Base-by-base conservation (phyloP, 2,329 filamentous ascomycete genomes). In the Apiospora malaysiana region DNA sequence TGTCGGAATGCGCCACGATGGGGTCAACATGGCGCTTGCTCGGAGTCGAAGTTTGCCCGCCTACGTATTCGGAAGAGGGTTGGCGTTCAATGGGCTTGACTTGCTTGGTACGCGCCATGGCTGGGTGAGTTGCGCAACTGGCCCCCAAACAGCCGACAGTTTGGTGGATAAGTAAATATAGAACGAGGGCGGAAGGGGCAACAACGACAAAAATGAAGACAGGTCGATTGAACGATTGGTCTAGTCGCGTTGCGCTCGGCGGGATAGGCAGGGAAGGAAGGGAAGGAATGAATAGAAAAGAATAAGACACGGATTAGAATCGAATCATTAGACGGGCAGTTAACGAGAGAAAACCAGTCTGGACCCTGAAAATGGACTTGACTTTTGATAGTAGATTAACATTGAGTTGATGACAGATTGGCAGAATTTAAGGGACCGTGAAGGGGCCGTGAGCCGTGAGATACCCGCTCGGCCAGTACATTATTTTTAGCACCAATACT, bases 51-150 rank as follows among this genome's bases (percentile, higher is more conserved):
- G 71, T 74, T 65, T 78, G 76, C 56, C 70, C 66, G 4, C 75
- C 86, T 68, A 90, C 88, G 78, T 90, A 89, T 78, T 93, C 90
- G 37, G 90, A 91, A 9, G 91, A 93, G 2, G 89, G 83, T 74
- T 89, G 87, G 78, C 91, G 89, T 79, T 89, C 88, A 71, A 92
- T 82, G 12, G 92, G 90, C 67, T 83, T 84, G 49, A 87, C 83
- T 81, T 93, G 91, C 82, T 94, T 94, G 70, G 87, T 88, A 77
- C 92, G 89, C 72, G 91, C 92, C 92, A 94, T 94, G 74, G 74
- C 40, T 10, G 56, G 56, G 56, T 40, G 18, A 32, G 27, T n/a
- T 63, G 56, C 18, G 56, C 56, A 32, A 32, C 56, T 40, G 18
- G n/a, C 21, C 32, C 27, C 56, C 27, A 63, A 40, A 18, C 27